Evolutionary conservation across 2,329 filamentous ascomycete genomes (phyloP).

Genomic region (Sclerotinia subarctica): DNA sequence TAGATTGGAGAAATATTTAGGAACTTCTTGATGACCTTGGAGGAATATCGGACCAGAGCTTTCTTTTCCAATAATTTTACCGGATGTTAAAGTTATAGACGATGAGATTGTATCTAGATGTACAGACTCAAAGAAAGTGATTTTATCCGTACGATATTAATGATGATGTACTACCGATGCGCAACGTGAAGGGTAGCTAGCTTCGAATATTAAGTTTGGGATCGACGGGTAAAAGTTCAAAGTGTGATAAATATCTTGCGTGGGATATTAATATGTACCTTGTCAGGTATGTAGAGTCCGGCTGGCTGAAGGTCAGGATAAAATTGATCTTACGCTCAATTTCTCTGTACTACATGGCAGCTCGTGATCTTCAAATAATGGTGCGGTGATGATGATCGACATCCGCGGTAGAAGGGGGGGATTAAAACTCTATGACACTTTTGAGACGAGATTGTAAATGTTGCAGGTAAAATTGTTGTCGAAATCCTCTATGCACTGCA

Average conservation of each 20-base stretch:
- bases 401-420: slow-evolving; percentile 23
- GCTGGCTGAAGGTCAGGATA: slow-evolving; percentile 25
- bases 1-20: slow-evolving; percentile 4
- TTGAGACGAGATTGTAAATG: slow-evolving; percentile 7
- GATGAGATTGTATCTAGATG: background rate
- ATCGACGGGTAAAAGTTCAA: background rate
- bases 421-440: slow-evolving; percentile 9
- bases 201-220: background rate
- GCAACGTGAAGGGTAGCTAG: background rate
- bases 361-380: slow-evolving; percentile 27
- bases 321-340: slow-evolving; percentile 26
- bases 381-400: slow-evolving; percentile 24
- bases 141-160: background rate
- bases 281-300: background rate
- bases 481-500: background rate
- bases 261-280: slow-evolving; percentile 8
- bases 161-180: slow-evolving; percentile 1
- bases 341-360: slow-evolving; percentile 31
- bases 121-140: background rate
- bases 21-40: background rate
- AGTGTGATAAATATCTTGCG: background rate
- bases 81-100: background rate
- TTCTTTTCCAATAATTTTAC: slow-evolving; percentile 2
- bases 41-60: background rate
- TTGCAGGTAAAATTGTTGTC: background rate